Base-by-base conservation (phyloP, 768 basidiomycete genomes). In the Ephemerocybe angulata region DNA sequence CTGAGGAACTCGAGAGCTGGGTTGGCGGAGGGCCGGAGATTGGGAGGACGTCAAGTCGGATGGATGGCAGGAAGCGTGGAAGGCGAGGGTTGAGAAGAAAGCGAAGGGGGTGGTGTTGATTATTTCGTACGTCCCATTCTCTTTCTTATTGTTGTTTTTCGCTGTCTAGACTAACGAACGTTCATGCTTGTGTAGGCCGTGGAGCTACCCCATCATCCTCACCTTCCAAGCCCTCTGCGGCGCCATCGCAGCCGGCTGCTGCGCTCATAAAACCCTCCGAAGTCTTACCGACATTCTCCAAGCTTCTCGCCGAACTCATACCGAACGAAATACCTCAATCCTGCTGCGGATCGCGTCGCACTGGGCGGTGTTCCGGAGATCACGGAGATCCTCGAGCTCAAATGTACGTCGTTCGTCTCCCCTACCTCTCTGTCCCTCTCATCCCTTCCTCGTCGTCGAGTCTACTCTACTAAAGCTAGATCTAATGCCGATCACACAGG, bases 221-320 rank as follows among this genome's bases (percentile, higher is more conserved):
- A 72, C 69, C 63, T 65, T 87, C 5, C 77, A 78, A 35, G 86
- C 87, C 3, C 69, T 86, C 21, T 73, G 79, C 47, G 88, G 88
- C 3, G 89, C 89, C 1, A 86, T 92, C 44, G 76, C 87, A 0
- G 87, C 88, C 1, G 90, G 89, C 0, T 87, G 85, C 61, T 19
- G 79, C 76, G 0, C 75, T 83, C 8, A 43, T 90, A 61, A 90
- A 91, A 62, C 78, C 80, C 0, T 88, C 87, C 8, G 90, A 91
- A 62, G 62, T 82, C 44, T 65, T 74, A 0, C 80, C 85, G 0
- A 67, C 75, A 37, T 74, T 72, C 54, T 75, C 82, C 0, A 60
- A 69, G 3, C 74, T 87, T 3, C 57, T 90, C 2, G 76, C 80
- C 0, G 70, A 75, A 11, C 72, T 87, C 21, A 41, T 88, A 22